Percentiles rank a stretch among this genome's conserved stretches.
These are phyloP conservation scores for Hygrocybe punicea DNA, from an alignment of 768 basidiomycete species.

Conservation along the genomic window DNA sequence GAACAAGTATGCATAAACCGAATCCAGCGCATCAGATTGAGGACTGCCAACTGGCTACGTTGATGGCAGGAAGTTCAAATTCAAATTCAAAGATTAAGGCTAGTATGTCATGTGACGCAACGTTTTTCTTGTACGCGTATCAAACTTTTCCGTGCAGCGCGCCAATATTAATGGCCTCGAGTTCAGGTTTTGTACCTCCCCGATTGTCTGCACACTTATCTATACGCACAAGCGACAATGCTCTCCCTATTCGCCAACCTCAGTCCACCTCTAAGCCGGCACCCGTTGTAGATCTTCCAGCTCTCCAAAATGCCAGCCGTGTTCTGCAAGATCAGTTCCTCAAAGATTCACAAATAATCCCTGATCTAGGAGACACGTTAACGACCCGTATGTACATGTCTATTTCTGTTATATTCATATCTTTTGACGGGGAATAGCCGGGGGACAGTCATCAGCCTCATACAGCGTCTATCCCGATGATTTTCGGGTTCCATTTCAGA, in stretches of 20 bases:
- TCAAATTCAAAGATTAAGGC: slow-evolving; percentile 29
- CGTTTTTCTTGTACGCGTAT: neutral
- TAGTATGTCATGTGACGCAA: slow-evolving; percentile 9
- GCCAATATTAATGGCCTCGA: neutral
- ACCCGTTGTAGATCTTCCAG: slow-evolving; percentile 50
- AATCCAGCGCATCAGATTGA: slow-evolving; percentile 20
- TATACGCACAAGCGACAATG: neutral
- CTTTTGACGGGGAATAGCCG: slow-evolving; percentile 39
- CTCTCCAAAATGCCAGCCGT: slow-evolving; percentile 63
- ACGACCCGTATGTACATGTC: slow-evolving; percentile 47
- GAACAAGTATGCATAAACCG: slow-evolving; percentile 3
- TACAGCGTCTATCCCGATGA: slow-evolving; percentile 79
- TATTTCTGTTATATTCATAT: neutral
- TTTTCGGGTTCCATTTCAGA: slow-evolving; percentile 75
- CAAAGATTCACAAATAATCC: slow-evolving; percentile 71
- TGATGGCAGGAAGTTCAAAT: slow-evolving; percentile 13
- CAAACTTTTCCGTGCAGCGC: neutral
- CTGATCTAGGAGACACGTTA: slow-evolving; percentile 70
- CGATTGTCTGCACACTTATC: neutral
- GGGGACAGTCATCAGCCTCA: slow-evolving; percentile 65
- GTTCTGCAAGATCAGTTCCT: slow-evolving; percentile 65
- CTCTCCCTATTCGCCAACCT: neutral
- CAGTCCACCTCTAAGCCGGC: neutral
- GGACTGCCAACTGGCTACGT: slow-evolving; percentile 25
- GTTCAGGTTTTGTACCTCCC: neutral